Evolutionary conservation across 257 asterid species (phyloP), one percentile per base, ranked within the genome.

Genomic region (Ehretia macrophylla): DNA sequence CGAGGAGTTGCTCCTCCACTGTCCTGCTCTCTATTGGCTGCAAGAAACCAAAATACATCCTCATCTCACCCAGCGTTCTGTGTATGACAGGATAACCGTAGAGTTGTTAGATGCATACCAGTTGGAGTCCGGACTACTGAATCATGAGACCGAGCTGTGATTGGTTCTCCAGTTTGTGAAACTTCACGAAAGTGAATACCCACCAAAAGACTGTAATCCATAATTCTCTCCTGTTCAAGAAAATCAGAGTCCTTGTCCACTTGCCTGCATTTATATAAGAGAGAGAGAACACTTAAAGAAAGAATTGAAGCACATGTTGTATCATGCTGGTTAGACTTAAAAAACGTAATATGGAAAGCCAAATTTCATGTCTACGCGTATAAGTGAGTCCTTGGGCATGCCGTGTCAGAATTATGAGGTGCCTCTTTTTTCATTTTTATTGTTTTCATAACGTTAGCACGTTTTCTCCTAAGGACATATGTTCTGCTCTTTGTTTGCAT

Each of bases 131-230:
- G 55, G 21, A 10, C 68, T 58, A 51, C 55, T 51, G 75, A 71
- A 58, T 27, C 23, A 47, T 54, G 68, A 38, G 77, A 63, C 66
- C 59, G 65, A 10, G 61, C 62, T 49, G 69, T 66, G 21, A 84
- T 61, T 38, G 93, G 93, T 54, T 76, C 88, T 18, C 93, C 86
- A 9, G 82, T 58, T 5, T 66, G 68, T n/a, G 95, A 82, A 64
- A 81, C 72, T 67, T 88, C 81, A 51, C 79, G 76, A 77, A 86
- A 88, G 72, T 92, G 97, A 70, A 92, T 77, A 56, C 98, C 98
- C 0, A 88, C 77, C 65, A 91, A 60, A 48, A 91, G 98, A 56
- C 98, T 91, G 74, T 91, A 91, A 74, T 91, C 96, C 98, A 91
- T 91, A 35, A 91, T 85, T 62, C 95, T 84, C 78, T 84, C 98